Conservation (phyloP, 106 monocot genomes). For the Xerophyta viscosa region DNA sequence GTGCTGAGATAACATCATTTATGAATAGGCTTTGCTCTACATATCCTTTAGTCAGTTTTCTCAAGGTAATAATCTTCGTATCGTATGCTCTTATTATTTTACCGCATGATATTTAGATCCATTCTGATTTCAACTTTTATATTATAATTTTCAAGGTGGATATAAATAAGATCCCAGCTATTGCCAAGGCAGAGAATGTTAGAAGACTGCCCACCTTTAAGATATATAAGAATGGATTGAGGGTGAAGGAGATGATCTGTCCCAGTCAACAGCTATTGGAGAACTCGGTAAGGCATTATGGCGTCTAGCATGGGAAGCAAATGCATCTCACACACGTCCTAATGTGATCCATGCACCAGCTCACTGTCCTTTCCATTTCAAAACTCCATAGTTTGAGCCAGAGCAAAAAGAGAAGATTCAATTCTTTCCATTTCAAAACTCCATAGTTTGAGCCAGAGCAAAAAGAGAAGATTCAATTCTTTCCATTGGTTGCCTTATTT, state of each 20-base stretch:
- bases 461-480: too few species aligned
- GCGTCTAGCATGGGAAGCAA: constrained; percentile 22
- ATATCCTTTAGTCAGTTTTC: constrained; percentile 81
- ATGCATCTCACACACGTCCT: too few species aligned
- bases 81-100: background rate
- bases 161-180: constrained; percentile 35
- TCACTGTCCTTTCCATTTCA: too few species aligned
- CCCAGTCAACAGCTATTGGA: constrained; percentile 67
- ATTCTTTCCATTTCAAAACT: too few species aligned
- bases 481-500: too few species aligned
- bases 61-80: constrained; percentile 45
- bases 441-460: too few species aligned
- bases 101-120: background rate
- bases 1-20: constrained; percentile 51
- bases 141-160: constrained; percentile 58
- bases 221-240: constrained; percentile 71
- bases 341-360: too few species aligned
- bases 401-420: too few species aligned
- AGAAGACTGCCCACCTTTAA: constrained; percentile 67
- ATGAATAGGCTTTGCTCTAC: constrained; percentile 49
- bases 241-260: constrained; percentile 87
- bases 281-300: constrained; percentile 64
- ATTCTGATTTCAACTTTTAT: background rate
- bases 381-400: too few species aligned
- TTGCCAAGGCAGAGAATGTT: constrained; percentile 62